Evolutionary conservation across 371 early-diverging fungal species (phyloP), one percentile per base, ranked within the genome.

Genomic region (Blakeslea trispora): DNA sequence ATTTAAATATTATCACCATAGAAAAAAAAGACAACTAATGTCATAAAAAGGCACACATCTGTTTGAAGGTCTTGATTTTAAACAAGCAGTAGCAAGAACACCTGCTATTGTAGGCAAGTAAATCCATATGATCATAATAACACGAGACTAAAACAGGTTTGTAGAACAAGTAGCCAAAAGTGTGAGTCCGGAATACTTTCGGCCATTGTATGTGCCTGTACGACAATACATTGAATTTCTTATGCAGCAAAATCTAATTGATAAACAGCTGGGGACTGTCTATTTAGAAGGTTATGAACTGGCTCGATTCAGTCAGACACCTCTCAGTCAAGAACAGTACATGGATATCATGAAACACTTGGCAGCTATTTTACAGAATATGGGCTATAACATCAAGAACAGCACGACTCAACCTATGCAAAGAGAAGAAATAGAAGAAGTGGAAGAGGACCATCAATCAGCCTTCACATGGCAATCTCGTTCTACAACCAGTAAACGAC

Each of bases 11-110:
- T n/a, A n/a, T n/a, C n/a, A n/a, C n/a, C n/a, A n/a, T n/a, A n/a
- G n/a, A 71, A 52, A n/a, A 18, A 35, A 4, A 15, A 23, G 11
- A 45, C 15, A 39, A 37, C 19, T 9, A 24, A 15, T 13, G 22
- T 41, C 14, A 40, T 9, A 13, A 8, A 34, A 22, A 77, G 75
- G 65, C 14, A 64, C 78, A 2, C 65, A 68, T 22, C 43, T 71
- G 14, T 78, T 75, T 63, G 83, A 83, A 43, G 78, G 68, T 35
- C 74, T 86, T 0, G 81, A 85, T 53, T 88, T 87, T 59, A 79
- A 83, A 48, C 77, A 82, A 10, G 84, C 85, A 1, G 78, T 85
- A 64, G 64, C 83, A 18, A 79, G 84, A 60, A 85, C 91, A 8
- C 76, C 86, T 23, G 73, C 76, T 9, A 72, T 86, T 23, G 77